A percentile compares a stretch with the other conserved stretches of the same genome.
These are phyloP conservation scores for Zelopaecilomyces penicillatus DNA, from an alignment of 2,329 filamentous ascomycete species.

Conservation along the genomic window DNA sequence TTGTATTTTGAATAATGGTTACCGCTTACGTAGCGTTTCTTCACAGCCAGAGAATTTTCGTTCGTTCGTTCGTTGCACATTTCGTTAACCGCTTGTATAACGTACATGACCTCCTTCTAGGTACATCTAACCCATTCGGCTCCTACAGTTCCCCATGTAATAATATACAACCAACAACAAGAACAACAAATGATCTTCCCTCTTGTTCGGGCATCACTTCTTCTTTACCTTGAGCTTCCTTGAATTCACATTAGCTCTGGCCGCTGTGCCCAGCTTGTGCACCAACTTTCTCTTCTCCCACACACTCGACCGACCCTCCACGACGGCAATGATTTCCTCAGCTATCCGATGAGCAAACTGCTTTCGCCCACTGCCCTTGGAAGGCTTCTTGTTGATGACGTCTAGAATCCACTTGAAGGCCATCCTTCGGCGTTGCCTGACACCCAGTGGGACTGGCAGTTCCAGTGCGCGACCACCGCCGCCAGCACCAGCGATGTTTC, in stretches of 20 bases:
- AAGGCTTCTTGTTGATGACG: constrained; percentile 69
- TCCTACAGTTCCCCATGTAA: constrained; percentile 3
- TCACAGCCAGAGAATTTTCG: too few relatives aligned
- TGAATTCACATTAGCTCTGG: constrained; percentile 62
- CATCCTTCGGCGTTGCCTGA: constrained; percentile 66
- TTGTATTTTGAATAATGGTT: too few relatives aligned
- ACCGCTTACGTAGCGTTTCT: too few relatives aligned
- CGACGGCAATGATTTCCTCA: constrained; percentile 77
- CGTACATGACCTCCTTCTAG: too few relatives aligned
- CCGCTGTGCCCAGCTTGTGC: constrained; percentile 73
- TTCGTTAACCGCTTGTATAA: too few relatives aligned
- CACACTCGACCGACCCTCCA: constrained; percentile 73
- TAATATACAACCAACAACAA: constrained; percentile 8
- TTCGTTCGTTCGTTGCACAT: too few relatives aligned
- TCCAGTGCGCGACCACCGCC: constrained; percentile 82
- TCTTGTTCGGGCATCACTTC: constrained; percentile 27
- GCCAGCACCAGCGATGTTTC: constrained; percentile 64
- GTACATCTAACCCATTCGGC: too few relatives aligned
- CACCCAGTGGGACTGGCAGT: constrained; percentile 66
- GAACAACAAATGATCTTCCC: too few relatives aligned
- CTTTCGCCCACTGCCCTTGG: constrained; percentile 59
- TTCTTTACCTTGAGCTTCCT: constrained; percentile 28
- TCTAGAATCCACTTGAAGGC: constrained; percentile 88
- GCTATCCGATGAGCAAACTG: constrained; percentile 72
- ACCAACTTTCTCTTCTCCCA: constrained; percentile 75